Base-by-base conservation (phyloP, 805 yeast genomes). In the Cyberlindnera japonica region DNA sequence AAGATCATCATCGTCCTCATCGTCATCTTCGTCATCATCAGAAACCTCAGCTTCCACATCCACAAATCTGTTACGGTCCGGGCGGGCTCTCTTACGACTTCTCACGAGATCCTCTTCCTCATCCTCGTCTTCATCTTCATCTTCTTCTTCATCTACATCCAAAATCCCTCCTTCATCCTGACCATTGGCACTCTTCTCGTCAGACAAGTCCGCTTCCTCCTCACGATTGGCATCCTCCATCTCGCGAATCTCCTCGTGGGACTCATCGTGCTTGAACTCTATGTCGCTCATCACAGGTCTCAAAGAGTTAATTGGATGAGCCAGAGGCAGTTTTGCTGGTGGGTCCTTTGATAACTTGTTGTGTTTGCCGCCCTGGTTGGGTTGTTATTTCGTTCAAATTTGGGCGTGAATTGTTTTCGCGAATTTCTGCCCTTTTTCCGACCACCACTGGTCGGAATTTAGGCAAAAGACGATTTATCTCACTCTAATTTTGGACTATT, bases 11-110 rank as follows among this genome's bases (percentile, higher is more conserved):
- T 80, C 86, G 51, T 83, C 98, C 48, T 91, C 98, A 35, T 89
- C 98, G 46, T 90, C 98, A 47, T 88, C 91, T 50, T 91, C 98
- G 40, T 93, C 98, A 51, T 93, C 98, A 46, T 91, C 98, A 62
- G 91, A 95, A 43, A 93, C 99, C 63, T 91, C 98, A 44, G 97
- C 99, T 71, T 93, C 98, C 40, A 93, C 95, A 85, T 93, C 99
- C 65, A 93, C 44, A 47, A 54, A 93, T 71, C 84, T 90, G 63
- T 91, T 91, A 44, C 85, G 72, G 35, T 66, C 70, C 42, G 62
- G 69, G 44, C 74, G 69, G 55, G 65, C 61, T 59, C 72, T 61
- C 62, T 68, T 62, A 59, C 67, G 50, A 55, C 69, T 60, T 51
- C 72, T 68, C 5, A 69, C 71, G n/a, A 65, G 63, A 6, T 69